Percentiles rank a stretch among this genome's conserved stretches.
Evolutionary conservation across 345 rosid genomes (phyloP).

Genomic region (Moricandia arvensis): DNA sequence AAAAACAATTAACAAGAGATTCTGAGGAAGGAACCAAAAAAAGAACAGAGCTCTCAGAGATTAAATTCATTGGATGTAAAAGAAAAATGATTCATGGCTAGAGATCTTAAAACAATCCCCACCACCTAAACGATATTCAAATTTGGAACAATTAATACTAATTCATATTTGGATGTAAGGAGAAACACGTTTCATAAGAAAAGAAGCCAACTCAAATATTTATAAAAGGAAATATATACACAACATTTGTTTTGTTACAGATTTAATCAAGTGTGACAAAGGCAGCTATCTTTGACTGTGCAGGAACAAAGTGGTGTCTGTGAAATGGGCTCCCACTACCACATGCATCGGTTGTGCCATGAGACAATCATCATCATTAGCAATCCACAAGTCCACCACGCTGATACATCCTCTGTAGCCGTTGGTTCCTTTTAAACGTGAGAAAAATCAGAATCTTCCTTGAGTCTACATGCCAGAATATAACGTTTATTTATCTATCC

Average conservation of each 20-base stretch:
- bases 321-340: conserved; percentile 35
- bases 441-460: conserved; percentile 10
- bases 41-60: neutral
- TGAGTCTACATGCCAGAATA: conserved; percentile 14
- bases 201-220: neutral
- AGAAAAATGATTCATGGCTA: neutral
- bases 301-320: conserved; percentile 27
- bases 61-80: no score
- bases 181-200: neutral
- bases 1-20: neutral
- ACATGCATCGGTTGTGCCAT: conserved; percentile 27
- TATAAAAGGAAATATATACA: neutral
- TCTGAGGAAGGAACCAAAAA: neutral
- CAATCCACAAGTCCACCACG: conserved; percentile 20
- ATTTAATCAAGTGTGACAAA: conserved; percentile 11
- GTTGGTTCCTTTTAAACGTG: conserved; percentile 4
- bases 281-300: conserved; percentile 22
- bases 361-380: conserved; percentile 11
- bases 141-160: neutral
- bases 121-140: neutral
- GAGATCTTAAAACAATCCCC: neutral
- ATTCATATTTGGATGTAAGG: neutral
- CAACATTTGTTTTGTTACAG: conserved; percentile 11
- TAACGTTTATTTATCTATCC: conserved; percentile 27
- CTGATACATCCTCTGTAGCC: conserved; percentile 20